These are phyloP conservation scores for Claviceps sp. DNA, from an alignment of 2,329 filamentous ascomycete genomes.

Conservation along the genomic window DNA sequence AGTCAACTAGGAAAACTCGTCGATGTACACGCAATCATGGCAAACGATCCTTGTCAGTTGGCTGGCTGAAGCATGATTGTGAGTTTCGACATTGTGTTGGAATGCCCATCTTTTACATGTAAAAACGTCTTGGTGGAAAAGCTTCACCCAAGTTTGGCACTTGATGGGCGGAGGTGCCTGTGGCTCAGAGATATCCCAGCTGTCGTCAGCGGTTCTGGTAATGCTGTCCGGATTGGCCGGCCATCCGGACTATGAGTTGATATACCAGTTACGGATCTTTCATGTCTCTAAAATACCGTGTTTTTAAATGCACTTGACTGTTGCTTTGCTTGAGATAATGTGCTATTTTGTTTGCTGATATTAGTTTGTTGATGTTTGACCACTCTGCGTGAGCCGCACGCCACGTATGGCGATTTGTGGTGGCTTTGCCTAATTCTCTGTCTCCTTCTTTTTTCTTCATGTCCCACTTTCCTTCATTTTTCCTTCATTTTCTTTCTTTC, in stretches of 20 bases:
- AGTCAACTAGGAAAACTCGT: background rate
- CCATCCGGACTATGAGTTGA: slow-evolving; percentile 1
- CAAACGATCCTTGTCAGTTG: background rate
- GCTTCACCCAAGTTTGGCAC: background rate
- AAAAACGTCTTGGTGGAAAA: background rate
- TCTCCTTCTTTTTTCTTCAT: background rate
- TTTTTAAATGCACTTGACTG: background rate
- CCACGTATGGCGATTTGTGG: background rate
- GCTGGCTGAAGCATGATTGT: background rate
- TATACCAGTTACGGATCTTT: background rate
- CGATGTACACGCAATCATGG: background rate
- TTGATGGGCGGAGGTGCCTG: background rate
- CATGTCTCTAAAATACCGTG: background rate
- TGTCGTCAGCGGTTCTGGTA: background rate
- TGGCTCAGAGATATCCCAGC: background rate
- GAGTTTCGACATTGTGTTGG: background rate
- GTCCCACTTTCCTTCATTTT: background rate
- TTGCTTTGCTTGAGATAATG: background rate
- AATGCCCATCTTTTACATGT: background rate
- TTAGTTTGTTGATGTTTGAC: background rate
- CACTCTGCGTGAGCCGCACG: background rate
- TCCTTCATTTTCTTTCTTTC: background rate
- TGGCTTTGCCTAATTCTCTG: background rate
- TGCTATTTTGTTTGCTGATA: background rate
- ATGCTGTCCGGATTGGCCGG: slow-evolving; percentile 2